Evolutionary conservation across 257 asterid genomes (phyloP).

Genomic region (Anisodus acutangulus): DNA sequence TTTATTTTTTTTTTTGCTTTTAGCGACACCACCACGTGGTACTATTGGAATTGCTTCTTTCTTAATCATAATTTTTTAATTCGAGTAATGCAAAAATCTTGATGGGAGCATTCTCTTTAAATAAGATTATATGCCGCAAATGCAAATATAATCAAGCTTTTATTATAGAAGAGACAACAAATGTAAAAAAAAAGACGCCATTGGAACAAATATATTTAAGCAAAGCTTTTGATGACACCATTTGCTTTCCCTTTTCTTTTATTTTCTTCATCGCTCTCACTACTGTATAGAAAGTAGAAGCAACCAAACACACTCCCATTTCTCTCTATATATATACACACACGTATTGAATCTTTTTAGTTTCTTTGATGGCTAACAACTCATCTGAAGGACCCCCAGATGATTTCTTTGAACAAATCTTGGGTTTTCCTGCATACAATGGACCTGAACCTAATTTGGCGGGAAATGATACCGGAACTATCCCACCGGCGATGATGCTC

Average conservation of each 20-base stretch:
- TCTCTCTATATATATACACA: slow-evolving; percentile 27
- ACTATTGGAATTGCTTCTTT: no score
- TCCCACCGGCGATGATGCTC: slow-evolving; percentile 48
- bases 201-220: slow-evolving; percentile 5
- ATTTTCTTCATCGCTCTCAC: slow-evolving; percentile 45
- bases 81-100: no score
- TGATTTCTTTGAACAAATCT: slow-evolving; percentile 87
- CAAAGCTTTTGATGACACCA: slow-evolving; percentile 39
- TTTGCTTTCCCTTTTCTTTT: slow-evolving; percentile 6
- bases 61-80: no score
- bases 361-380: slow-evolving; percentile 71
- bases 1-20: neutral
- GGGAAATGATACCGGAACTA: slow-evolving; percentile 38
- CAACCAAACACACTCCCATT: slow-evolving; percentile 28
- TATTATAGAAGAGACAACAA: no score
- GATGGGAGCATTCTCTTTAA: no score
- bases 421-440: slow-evolving; percentile 73
- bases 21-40: no score
- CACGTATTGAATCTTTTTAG: slow-evolving; percentile 25
- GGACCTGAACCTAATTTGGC: slow-evolving; percentile 45
- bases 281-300: slow-evolving; percentile 42
- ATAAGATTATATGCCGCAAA: no score
- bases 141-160: no score
- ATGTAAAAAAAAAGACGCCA: neutral
- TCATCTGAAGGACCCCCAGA: slow-evolving; percentile 74